Base-by-base conservation (phyloP, 2,329 filamentous ascomycete genomes). In the Aspergillus chevalieri region DNA sequence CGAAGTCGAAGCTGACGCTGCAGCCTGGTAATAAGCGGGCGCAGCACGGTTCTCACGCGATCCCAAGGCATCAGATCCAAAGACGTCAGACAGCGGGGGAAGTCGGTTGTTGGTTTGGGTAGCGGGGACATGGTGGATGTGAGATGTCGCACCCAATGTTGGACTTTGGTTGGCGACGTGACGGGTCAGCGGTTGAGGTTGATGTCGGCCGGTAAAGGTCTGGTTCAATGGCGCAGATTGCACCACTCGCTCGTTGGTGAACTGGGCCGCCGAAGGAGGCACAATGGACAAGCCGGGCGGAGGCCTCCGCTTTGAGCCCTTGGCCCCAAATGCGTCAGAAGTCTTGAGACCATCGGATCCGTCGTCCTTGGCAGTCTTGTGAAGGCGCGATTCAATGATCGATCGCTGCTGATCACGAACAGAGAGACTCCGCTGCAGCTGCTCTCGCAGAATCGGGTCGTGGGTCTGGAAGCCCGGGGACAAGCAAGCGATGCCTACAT, bases 401-500 rank as follows among this genome's bases (percentile, higher is more conserved):
- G 89, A 87, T 58, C 92, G 81, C 70, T 98, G 93, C 67, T 95
- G 89, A 59, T 98, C 92, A 55, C 91, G 81, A 26, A 98, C 91
- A 43, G 87, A 90, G 70, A 96, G 83, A 70, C 93, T 97, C 59
- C 92, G 84, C 71, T 97, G 90, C 47, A 98, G 76, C 70, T 97
- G 91, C 70, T 95, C 89, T 65, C 93, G 86, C 89, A 96, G 94
- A 17, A 87, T 81, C n/a, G 93, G 92, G 69, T 98, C 90, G 61
- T 97, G 88, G 14, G 93, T 97, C 57, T 94, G 85, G 64, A 98
- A 97, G 47, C 93, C 93, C 0, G 93, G 93, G 2, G 93, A 97
- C 48, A 98, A 77, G 64, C 93, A 98, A 39, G 92, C 92, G 49
- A 97, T 79, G 50, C 93, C 93, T 22, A 97, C 87, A 70, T 96